Conservation (phyloP, 495 filamentous ascomycete genomes). For the Elasticomyces elasticus region DNA sequence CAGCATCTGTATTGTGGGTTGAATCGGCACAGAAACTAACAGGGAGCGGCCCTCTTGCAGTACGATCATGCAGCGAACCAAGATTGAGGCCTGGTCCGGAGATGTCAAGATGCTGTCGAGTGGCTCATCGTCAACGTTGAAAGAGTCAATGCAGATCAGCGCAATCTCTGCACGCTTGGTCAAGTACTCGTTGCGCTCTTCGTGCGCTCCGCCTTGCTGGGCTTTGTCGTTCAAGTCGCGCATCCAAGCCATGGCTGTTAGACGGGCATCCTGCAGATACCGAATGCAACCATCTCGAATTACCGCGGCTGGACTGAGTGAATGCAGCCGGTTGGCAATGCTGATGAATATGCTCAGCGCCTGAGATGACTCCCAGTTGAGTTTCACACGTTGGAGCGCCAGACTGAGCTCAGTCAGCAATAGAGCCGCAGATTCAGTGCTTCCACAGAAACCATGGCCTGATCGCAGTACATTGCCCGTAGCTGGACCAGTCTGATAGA, state of each 20-base stretch:
- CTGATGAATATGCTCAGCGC: constrained; percentile 12
- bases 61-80: constrained; percentile 20
- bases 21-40: not conserved
- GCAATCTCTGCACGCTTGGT: constrained; percentile 19
- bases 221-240: constrained; percentile 8
- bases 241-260: constrained; percentile 10
- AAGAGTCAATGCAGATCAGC: constrained; percentile 16
- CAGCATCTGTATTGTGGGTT: not conserved
- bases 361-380: constrained; percentile 22
- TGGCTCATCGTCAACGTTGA: constrained; percentile 17
- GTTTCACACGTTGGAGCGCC: constrained; percentile 8
- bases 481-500: constrained; percentile 17
- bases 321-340: constrained; percentile 12
- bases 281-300: not conserved
- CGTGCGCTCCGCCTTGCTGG: not conserved
- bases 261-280: constrained; percentile 10
- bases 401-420: constrained; percentile 4
- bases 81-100: not conserved
- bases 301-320: not conserved
- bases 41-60: constrained; percentile 11
- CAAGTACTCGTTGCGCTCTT: constrained; percentile 8
- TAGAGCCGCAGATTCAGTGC: constrained; percentile 1
- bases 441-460: constrained; percentile 8
- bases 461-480: not conserved
- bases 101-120: constrained; percentile 4